Evolutionary conservation across 2,329 filamentous ascomycete species (phyloP), one percentile per base, ranked within the genome.

Genomic region (Ciborinia camelliae): DNA sequence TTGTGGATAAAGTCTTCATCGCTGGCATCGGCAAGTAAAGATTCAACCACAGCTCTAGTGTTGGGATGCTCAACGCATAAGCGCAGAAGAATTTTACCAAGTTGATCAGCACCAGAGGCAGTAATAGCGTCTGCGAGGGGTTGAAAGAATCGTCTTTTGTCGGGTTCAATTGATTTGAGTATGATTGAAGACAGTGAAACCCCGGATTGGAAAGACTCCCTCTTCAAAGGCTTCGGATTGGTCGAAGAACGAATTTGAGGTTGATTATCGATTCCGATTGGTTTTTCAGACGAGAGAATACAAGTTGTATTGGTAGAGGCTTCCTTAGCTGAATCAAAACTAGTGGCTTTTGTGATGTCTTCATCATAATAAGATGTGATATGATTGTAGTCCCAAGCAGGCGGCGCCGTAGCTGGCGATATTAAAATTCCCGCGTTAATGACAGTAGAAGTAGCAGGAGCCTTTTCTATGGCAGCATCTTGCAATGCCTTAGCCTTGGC

Each of bases 131-230:
- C 62, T 30, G 53, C 62, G 9, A 59, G 26, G 20, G 62, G 53
- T 9, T 23, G 52, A 59, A 63, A 63, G 43, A 63, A 59, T 50
- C 52, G 52, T 37, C 52, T 23, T 39, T 63, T 59, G 8, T 58
- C 62, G 10, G 23, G 18, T n/a, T 30, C 39, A 14, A 58, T n/a
- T 39, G 41, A 58, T 48, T 18, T 50, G n/a, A 63, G 52, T 39
- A 51, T 47, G 20, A 6, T 20, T 14, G 57, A 60, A 14, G 55
- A 45, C 9, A 32, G 20, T 45, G 41, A 35, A 45, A 58, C 6
- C 15, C 15, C 12, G 37, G 37, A 12, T 26, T 32, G 6, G 20
- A 14, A 10, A 8, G 50, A 35, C 30, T 43, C 23, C n/a, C 28
- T 52, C 23, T 8, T 26, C 1, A 18, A 7, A 28, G n/a, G 32